Conservation (phyloP, 192 early-diverging fungal species). For the Rhizoclosmatium globosum region DNA sequence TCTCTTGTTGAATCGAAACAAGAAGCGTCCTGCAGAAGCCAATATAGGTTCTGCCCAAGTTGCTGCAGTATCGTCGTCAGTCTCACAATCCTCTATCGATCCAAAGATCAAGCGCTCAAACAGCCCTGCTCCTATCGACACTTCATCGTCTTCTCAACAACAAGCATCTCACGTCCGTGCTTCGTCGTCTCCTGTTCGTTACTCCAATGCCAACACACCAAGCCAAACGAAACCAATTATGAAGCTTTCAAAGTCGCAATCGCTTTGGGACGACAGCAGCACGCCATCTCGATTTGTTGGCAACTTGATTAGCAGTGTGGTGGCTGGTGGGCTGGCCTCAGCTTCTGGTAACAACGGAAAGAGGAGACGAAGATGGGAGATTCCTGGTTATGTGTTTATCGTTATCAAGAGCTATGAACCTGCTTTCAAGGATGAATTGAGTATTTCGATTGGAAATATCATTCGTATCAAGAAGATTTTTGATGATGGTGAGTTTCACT, state of each 20-base stretch:
- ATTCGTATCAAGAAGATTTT: conserved; percentile 41
- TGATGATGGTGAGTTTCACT: conserved; percentile 30
- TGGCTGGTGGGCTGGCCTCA: not conserved
- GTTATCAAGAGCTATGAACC: conserved; percentile 37
- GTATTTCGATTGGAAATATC: conserved; percentile 25
- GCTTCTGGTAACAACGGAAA: not conserved
- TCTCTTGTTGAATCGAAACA: not conserved
- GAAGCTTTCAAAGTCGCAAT: not conserved
- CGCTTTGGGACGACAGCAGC: conserved; percentile 1
- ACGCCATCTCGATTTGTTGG: conserved; percentile 17
- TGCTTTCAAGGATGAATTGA: conserved; percentile 25
- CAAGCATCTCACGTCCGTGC: not conserved
- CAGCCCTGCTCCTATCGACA: not conserved
- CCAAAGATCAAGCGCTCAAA: not conserved
- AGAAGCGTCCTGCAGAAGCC: not conserved
- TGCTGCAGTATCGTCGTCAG: not conserved
- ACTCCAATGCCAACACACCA: not conserved
- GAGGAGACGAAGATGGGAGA: conserved; percentile 18
- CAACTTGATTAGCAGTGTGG: not conserved
- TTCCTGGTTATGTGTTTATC: conserved; percentile 29
- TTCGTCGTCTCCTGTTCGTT: not conserved
- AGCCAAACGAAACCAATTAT: not conserved
- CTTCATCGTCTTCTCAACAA: not conserved
- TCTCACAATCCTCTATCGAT: not conserved
- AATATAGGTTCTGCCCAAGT: no score